phyloP scores from a whole-genome alignment of 2,329 filamentous ascomycete genomes.

The Trichophyton benhamiae region DNA sequence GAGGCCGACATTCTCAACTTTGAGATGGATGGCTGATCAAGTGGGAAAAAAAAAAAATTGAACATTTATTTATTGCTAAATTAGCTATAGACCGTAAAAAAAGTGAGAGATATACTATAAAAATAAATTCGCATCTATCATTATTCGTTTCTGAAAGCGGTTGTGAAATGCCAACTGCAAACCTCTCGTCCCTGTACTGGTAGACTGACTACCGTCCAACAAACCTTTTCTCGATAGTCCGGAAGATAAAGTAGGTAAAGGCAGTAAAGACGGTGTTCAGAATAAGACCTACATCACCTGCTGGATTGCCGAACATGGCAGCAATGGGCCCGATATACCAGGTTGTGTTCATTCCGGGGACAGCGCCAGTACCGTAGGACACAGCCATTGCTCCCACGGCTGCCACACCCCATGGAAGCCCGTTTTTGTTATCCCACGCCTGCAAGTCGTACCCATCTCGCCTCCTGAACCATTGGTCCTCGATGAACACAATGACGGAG shows the following conservation, averaged over 20 bases:
- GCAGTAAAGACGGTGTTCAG: neutral
- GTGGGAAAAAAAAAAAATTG: no score
- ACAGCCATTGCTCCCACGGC: slow-evolving; percentile 13
- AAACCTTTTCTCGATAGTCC: slow-evolving; percentile 4
- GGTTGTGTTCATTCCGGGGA: neutral
- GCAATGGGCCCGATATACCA: slow-evolving; percentile 6
- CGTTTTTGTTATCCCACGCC: slow-evolving; percentile 35
- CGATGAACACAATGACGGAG: slow-evolving; percentile 35
- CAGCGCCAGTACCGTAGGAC: neutral
- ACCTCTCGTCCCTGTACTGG: neutral
- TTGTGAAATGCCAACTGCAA: no score
- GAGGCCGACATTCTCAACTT: no score
- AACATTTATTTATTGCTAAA: no score
- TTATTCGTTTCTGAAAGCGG: no score
- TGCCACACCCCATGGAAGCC: slow-evolving; percentile 29
- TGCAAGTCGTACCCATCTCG: slow-evolving; percentile 34
- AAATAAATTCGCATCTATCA: no score
- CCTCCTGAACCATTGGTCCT: slow-evolving; percentile 35
- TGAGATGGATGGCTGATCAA: no score
- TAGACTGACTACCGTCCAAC: slow-evolving; percentile 2
- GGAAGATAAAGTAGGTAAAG: slow-evolving; percentile 1
- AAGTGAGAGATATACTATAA: no score
- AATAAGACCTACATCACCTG: neutral
- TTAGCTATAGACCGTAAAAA: no score
- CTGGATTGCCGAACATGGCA: neutral